These are phyloP conservation scores for Debaryomyces fabryi DNA, from an alignment of 1,139 yeast species.

Conservation along the genomic window DNA sequence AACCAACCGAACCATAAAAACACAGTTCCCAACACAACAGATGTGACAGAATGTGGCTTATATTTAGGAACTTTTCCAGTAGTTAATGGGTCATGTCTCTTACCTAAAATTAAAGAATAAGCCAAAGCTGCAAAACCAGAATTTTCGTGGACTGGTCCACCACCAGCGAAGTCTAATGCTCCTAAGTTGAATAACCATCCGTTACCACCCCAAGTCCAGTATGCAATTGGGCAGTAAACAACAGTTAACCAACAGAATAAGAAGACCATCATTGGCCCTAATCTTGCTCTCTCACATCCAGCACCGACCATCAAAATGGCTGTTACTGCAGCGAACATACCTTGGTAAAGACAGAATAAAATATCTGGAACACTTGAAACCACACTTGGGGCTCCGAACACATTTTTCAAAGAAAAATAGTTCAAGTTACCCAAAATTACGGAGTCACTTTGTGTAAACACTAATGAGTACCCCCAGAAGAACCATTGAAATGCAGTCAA, in stretches of 20 bases:
- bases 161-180: constrained; percentile 94
- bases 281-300: constrained; percentile 96
- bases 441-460: constrained; percentile 71
- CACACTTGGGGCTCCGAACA: constrained; percentile 77
- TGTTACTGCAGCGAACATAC: constrained; percentile 93
- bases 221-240: constrained; percentile 92
- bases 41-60: constrained; percentile 88
- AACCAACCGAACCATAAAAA: constrained; percentile 99
- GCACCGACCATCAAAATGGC: constrained; percentile 96
- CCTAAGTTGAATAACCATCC: constrained; percentile 90
- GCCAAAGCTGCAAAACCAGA: constrained; percentile 96
- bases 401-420: constrained; percentile 78
- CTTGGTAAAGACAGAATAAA: constrained; percentile 86
- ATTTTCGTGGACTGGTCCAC: constrained; percentile 95
- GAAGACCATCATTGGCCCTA: constrained; percentile 95
- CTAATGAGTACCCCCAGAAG: constrained; percentile 93
- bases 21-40: constrained; percentile 90
- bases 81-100: constrained; percentile 82
- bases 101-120: constrained; percentile 87
- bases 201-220: constrained; percentile 94
- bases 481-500: constrained; percentile 91
- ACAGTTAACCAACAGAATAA: constrained; percentile 93
- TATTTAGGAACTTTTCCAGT: constrained; percentile 75
- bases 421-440: constrained; percentile 76
- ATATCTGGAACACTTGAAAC: constrained; percentile 80